Percentiles rank a stretch among this genome's conserved stretches.
Evolutionary conservation across 2,329 filamentous ascomycete species (phyloP).

Genomic region (Fusarium setosum): DNA sequence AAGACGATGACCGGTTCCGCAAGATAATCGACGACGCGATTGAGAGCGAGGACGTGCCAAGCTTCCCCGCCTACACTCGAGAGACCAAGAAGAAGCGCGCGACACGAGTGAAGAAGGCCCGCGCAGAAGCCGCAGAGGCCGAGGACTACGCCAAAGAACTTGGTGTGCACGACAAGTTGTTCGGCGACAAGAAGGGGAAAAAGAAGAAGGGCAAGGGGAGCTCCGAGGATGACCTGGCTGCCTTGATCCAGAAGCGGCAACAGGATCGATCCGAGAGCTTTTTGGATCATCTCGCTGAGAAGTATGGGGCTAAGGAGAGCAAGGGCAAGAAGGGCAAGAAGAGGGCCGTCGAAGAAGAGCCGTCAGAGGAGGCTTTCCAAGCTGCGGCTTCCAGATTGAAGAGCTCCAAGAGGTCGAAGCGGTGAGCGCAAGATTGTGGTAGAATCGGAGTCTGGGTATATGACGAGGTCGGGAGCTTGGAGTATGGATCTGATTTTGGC

Average conservation of each 20-base stretch:
- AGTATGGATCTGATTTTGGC: slow-evolving; percentile 8
- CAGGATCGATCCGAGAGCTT: slow-evolving; percentile 70
- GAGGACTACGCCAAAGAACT: slow-evolving; percentile 80
- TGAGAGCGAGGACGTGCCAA: slow-evolving; percentile 71
- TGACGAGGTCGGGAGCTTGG: not conserved
- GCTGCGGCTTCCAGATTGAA: slow-evolving; percentile 63
- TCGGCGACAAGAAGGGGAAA: slow-evolving; percentile 63
- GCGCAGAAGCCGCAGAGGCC: slow-evolving; percentile 77
- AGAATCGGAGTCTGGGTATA: slow-evolving; percentile 2
- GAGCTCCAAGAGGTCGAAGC: slow-evolving; percentile 41
- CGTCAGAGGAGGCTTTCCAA: slow-evolving; percentile 71
- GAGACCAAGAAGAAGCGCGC: slow-evolving; percentile 76
- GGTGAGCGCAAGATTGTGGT: slow-evolving; percentile 2
- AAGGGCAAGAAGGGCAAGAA: slow-evolving; percentile 65
- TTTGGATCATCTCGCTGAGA: slow-evolving; percentile 79
- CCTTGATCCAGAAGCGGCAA: slow-evolving; percentile 79
- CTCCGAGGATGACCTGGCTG: slow-evolving; percentile 71
- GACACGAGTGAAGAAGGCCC: slow-evolving; percentile 69
- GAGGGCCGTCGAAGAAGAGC: slow-evolving; percentile 69
- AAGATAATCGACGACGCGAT: slow-evolving; percentile 86
- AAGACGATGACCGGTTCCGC: slow-evolving; percentile 89
- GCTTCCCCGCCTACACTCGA: slow-evolving; percentile 75
- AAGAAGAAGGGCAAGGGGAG: slow-evolving; percentile 53
- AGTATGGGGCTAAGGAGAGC: slow-evolving; percentile 67
- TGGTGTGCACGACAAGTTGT: slow-evolving; percentile 78